phyloP scores from a whole-genome alignment of 805 yeast species.

The Starmerella floris region DNA sequence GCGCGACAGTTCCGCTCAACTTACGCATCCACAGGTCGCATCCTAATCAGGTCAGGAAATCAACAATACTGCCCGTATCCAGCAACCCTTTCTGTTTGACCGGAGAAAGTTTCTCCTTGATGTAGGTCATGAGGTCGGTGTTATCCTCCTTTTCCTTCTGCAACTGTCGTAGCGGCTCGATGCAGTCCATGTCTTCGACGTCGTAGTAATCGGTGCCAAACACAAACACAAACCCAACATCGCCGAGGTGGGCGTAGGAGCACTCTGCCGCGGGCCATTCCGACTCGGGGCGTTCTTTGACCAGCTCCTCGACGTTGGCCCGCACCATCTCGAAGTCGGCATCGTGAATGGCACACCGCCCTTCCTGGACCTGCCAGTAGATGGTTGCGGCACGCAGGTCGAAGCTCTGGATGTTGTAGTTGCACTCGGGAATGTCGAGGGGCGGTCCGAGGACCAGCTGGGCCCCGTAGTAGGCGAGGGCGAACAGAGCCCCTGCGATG shows the following conservation, averaged over 20 bases:
- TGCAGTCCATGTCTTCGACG: slow-evolving; percentile 14
- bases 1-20: no score
- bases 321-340: slow-evolving; percentile 9
- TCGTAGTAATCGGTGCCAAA: slow-evolving; percentile 15
- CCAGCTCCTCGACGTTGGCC: slow-evolving; percentile 4
- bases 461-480: slow-evolving; percentile 8
- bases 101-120: slow-evolving; percentile 1
- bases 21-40: no score
- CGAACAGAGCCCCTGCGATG: background rate
- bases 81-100: no score
- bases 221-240: slow-evolving; percentile 3
- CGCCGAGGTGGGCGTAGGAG: background rate
- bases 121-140: background rate
- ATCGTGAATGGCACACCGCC: slow-evolving; percentile 8
- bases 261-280: slow-evolving; percentile 13
- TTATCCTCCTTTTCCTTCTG: slow-evolving; percentile 8
- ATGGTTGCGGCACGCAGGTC: slow-evolving; percentile 11
- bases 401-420: slow-evolving; percentile 13
- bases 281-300: slow-evolving; percentile 1
- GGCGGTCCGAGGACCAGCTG: slow-evolving; percentile 1
- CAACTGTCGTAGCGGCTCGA: slow-evolving; percentile 6
- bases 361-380: slow-evolving; percentile 15
- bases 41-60: no score
- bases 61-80: no score
- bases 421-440: slow-evolving; percentile 3